A percentile compares a stretch with the other conserved stretches of the same genome.
Conservation (phyloP, 352 stramenopile genomes). For the Phytophthora ramorum region DNA sequence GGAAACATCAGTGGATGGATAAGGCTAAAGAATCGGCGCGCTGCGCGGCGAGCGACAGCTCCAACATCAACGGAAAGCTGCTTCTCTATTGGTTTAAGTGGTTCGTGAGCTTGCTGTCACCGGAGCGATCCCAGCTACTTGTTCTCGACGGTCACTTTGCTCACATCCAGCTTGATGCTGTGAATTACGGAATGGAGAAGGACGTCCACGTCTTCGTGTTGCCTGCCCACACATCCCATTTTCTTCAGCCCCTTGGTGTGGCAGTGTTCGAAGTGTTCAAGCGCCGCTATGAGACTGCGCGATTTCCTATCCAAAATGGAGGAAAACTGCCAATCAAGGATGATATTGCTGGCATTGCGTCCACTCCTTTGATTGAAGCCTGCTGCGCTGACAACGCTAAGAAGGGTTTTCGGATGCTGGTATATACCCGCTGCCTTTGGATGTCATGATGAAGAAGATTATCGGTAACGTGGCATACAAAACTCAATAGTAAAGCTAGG, state of each 20-base stretch:
- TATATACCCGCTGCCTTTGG: background rate
- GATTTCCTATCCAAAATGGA: background rate
- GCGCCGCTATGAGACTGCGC: constrained; percentile 3
- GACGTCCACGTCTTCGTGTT: background rate
- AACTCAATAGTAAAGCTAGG: background rate
- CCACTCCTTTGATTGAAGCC: background rate
- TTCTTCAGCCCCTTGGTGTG: constrained; percentile 10
- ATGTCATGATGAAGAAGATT: background rate
- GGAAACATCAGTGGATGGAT: too few relatives aligned
- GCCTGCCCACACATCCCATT: background rate
- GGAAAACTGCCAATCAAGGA: background rate
- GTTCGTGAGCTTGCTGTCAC: background rate
- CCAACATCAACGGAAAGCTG: too few relatives aligned
- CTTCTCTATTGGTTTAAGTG: too few relatives aligned
- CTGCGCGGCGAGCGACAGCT: too few relatives aligned
- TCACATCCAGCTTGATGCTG: background rate
- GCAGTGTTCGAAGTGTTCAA: constrained; percentile 1
- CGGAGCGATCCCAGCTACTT: background rate
- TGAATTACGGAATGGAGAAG: background rate
- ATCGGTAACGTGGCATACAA: background rate
- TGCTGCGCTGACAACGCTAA: background rate
- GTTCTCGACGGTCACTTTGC: background rate
- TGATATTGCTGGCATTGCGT: background rate
- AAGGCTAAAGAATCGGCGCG: too few relatives aligned
- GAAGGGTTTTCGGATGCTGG: background rate